Percentiles rank a stretch among this genome's conserved stretches.
phyloP scores from a whole-genome alignment of 441 rosid genomes.

The Adansonia madagascariensis region DNA sequence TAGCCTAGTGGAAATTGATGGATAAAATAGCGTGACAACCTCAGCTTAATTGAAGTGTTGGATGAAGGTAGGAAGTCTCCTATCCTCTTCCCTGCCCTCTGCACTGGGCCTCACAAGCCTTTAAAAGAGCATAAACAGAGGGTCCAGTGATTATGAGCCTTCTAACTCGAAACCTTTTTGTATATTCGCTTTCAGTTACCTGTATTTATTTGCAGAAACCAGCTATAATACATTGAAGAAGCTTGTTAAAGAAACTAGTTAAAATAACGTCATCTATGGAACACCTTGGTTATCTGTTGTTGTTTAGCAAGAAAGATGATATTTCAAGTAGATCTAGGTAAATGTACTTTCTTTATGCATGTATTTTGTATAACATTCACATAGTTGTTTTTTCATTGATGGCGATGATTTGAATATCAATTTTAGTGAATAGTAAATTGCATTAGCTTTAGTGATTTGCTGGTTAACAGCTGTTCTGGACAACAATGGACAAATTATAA shows the following conservation, averaged over 20 bases:
- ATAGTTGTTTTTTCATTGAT: not conserved
- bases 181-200: not conserved
- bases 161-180: not conserved
- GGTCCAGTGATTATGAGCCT: not conserved
- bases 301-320: not conserved
- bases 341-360: not conserved
- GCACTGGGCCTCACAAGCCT: not conserved
- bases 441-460: not conserved
- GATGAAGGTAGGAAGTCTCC: slow-evolving; percentile 5
- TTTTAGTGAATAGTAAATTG: not conserved
- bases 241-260: not conserved
- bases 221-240: not conserved
- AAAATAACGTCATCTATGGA: not conserved
- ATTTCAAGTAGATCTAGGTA: not conserved
- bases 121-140: not conserved
- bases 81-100: not conserved
- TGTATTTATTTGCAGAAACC: not conserved
- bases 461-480: not conserved
- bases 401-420: not conserved
- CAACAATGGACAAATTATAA: not conserved
- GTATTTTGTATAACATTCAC: not conserved
- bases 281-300: not conserved
- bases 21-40: not conserved
- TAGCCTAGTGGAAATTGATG: not conserved
- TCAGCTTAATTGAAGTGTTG: not conserved